Conservation (phyloP, 371 early-diverging fungal genomes). For the Mucor sp. region DNA sequence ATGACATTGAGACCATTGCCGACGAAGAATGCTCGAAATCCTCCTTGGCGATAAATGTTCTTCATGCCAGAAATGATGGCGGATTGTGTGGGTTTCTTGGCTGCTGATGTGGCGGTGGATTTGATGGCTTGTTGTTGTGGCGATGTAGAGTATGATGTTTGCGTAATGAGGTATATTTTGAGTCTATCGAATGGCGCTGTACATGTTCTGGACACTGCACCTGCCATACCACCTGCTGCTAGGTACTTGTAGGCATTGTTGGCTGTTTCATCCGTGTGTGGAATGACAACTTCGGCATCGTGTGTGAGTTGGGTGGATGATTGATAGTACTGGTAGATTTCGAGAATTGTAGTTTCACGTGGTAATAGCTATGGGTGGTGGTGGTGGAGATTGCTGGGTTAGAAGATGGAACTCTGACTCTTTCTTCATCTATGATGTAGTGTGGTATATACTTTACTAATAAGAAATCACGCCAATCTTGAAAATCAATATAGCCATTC, state of each 20-base stretch:
- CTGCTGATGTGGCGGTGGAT: slow-evolving; percentile 1
- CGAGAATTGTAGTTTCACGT: slow-evolving; percentile 48
- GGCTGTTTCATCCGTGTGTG: slow-evolving; percentile 54
- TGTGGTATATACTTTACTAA: slow-evolving; percentile 47
- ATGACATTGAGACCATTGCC: slow-evolving; percentile 83
- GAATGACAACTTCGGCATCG: slow-evolving; percentile 69
- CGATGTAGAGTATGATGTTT: slow-evolving; percentile 27
- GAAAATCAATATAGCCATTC: slow-evolving; percentile 73
- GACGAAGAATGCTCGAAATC: slow-evolving; percentile 72
- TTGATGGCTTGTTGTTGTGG: background rate
- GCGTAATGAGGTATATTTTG: slow-evolving; percentile 75
- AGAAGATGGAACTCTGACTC: background rate
- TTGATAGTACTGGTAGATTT: slow-evolving; percentile 69
- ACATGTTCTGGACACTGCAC: slow-evolving; percentile 76
- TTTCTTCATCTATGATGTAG: background rate
- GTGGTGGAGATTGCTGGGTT: background rate
- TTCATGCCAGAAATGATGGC: slow-evolving; percentile 37
- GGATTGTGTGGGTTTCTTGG: slow-evolving; percentile 13
- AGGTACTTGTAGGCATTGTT: slow-evolving; percentile 63
- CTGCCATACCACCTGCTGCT: slow-evolving; percentile 77
- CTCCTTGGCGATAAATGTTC: slow-evolving; percentile 64
- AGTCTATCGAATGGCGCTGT: slow-evolving; percentile 86
- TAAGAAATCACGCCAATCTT: slow-evolving; percentile 79
- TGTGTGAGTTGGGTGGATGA: slow-evolving; percentile 63
- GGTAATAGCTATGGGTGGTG: slow-evolving; percentile 36